Evolutionary conservation across 2,329 filamentous ascomycete genomes (phyloP).

Genomic region (Trichoderma oligosporum): DNA sequence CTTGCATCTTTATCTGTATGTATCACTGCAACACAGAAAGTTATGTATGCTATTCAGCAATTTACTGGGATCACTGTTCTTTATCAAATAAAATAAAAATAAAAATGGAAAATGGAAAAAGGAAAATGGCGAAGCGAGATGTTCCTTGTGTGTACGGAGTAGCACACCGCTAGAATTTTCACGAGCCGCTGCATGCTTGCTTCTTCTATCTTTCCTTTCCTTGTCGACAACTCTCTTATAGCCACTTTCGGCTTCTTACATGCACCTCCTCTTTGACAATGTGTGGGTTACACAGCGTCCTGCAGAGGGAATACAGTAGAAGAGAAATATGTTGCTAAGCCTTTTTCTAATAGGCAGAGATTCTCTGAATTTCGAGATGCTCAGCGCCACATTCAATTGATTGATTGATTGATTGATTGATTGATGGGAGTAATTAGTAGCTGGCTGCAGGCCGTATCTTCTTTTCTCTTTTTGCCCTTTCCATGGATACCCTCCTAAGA

Average conservation of each 20-base stretch:
- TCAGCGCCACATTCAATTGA: neutral
- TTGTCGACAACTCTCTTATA: neutral
- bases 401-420: neutral
- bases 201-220: neutral
- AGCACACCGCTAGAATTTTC: slow-evolving; percentile 2
- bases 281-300: neutral
- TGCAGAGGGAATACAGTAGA: neutral
- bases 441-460: neutral
- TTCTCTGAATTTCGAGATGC: neutral
- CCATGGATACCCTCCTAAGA: neutral
- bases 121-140: neutral
- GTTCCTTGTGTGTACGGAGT: neutral
- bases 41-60: no score
- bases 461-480: neutral
- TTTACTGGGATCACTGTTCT: no score
- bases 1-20: no score
- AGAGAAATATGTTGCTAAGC: neutral
- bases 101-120: neutral
- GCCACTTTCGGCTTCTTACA: slow-evolving; percentile 9
- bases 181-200: neutral
- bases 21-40: no score
- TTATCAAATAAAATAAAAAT: no score
- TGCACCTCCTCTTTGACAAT: neutral
- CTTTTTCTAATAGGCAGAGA: neutral
- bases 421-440: neutral